Conservation (phyloP, 176 grass and related monocot genomes). For the Cocos nucifera region DNA sequence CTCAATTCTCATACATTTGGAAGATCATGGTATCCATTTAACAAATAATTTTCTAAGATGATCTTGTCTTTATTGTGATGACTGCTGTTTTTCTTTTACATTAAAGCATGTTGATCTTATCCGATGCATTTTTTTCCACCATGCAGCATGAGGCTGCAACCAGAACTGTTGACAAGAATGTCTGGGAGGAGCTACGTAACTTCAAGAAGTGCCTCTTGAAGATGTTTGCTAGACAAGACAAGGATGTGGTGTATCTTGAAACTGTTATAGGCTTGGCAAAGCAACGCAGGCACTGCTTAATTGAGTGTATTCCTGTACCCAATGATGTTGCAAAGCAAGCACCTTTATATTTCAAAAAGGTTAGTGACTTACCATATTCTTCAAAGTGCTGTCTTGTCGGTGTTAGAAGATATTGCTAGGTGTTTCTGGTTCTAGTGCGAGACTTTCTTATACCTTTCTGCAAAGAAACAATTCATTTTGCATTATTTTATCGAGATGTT, state of each 20-base stretch:
- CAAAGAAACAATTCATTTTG: no score
- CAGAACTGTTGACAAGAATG: constrained; percentile 79
- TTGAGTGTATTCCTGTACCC: constrained; percentile 86
- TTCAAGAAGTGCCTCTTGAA: constrained; percentile 89
- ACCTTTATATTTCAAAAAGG: constrained; percentile 99
- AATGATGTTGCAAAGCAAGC: constrained; percentile 50
- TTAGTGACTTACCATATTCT: constrained; percentile 5
- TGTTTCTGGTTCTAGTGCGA: no score
- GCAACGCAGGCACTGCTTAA: constrained; percentile 70
- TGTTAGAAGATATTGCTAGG: no score
- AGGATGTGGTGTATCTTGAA: constrained; percentile 80
- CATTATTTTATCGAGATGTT: no score
- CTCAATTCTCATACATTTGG: no score
- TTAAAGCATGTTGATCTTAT: no score
- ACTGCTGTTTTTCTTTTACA: no score
- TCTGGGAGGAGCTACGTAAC: constrained; percentile 85
- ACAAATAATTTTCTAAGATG: no score
- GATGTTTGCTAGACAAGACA: constrained; percentile 78
- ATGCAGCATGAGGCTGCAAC: constrained; percentile 70
- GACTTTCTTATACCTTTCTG: no score
- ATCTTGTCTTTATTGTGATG: no score
- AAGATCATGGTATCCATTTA: no score
- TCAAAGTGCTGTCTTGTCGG: not conserved
- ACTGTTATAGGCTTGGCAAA: constrained; percentile 60
- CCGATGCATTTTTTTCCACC: not conserved